phyloP scores from a whole-genome alignment of 768 basidiomycete species.

The Coprinopsis sp. region DNA sequence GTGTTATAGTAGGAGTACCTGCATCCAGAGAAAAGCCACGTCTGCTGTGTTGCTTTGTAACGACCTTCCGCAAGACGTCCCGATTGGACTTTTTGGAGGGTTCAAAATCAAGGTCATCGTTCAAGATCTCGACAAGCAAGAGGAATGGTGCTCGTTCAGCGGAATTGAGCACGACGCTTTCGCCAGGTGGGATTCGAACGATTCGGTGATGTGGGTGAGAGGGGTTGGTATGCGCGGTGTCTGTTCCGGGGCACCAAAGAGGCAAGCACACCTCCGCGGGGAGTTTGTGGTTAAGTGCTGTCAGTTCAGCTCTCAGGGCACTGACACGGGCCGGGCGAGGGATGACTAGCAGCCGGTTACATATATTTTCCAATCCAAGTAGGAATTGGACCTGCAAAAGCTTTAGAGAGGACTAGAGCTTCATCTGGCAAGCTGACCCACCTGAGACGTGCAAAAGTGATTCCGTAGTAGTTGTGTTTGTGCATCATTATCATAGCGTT shows the following conservation, averaged over 20 bases:
- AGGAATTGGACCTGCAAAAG: slow-evolving; percentile 72
- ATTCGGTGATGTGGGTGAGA: slow-evolving; percentile 85
- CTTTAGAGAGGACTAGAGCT: slow-evolving; percentile 2
- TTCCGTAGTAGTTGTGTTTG: slow-evolving; percentile 74
- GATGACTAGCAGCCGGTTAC: slow-evolving; percentile 84
- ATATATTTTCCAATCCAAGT: slow-evolving; percentile 85
- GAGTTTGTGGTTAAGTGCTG: slow-evolving; percentile 90
- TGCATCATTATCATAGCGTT: slow-evolving; percentile 60
- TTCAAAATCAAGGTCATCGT: slow-evolving; percentile 90
- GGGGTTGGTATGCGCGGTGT: slow-evolving; percentile 37
- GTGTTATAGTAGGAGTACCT: slow-evolving; percentile 4
- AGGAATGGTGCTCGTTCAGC: slow-evolving; percentile 95
- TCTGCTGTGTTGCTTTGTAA: slow-evolving; percentile 58
- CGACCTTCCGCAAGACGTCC: slow-evolving; percentile 76
- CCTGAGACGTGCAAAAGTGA: slow-evolving; percentile 88
- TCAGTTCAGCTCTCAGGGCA: slow-evolving; percentile 93
- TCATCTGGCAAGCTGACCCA: slow-evolving; percentile 28
- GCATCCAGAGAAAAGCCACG: slow-evolving; percentile 53
- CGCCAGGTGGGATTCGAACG: slow-evolving; percentile 94
- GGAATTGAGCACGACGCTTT: slow-evolving; percentile 96
- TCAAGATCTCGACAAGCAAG: slow-evolving; percentile 85
- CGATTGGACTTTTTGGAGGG: slow-evolving; percentile 78
- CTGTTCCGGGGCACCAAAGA: slow-evolving; percentile 80
- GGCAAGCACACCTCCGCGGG: slow-evolving; percentile 85
- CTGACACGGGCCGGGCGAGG: slow-evolving; percentile 93